These are phyloP conservation scores for Stereocaulon alpinum DNA, from an alignment of 495 filamentous ascomycete species.

Conservation along the genomic window DNA sequence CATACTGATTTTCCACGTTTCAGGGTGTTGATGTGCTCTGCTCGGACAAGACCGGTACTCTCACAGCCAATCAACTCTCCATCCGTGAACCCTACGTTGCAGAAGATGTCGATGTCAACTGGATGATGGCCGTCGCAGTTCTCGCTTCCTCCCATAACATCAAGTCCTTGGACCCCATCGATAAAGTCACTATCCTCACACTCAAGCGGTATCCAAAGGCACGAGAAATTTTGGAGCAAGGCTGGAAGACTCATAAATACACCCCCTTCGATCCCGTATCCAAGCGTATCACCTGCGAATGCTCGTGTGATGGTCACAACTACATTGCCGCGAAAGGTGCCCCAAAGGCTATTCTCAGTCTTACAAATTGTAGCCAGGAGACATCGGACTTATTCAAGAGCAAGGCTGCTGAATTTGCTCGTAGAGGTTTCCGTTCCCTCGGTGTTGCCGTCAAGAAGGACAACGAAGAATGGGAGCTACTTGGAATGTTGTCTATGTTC, in stretches of 20 bases:
- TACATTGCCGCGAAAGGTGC: slow-evolving; percentile 65
- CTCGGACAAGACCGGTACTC: slow-evolving; percentile 80
- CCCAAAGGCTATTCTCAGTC: slow-evolving; percentile 60
- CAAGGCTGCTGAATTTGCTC: slow-evolving; percentile 64
- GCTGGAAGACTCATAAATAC: slow-evolving; percentile 67
- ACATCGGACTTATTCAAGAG: slow-evolving; percentile 54
- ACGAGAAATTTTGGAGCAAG: slow-evolving; percentile 55
- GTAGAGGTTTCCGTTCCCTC: slow-evolving; percentile 72
- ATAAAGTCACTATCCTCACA: slow-evolving; percentile 66
- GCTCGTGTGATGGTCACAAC: slow-evolving; percentile 54
- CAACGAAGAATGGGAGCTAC: slow-evolving; percentile 55
- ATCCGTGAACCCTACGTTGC: slow-evolving; percentile 67
- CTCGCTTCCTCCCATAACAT: slow-evolving; percentile 68
- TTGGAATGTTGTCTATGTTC: slow-evolving; percentile 71
- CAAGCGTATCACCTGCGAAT: slow-evolving; percentile 64
- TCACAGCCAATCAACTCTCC: slow-evolving; percentile 65
- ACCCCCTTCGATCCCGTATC: slow-evolving; percentile 70
- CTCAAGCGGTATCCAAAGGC: slow-evolving; percentile 66
- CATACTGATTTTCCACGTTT: background rate
- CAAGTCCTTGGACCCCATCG: slow-evolving; percentile 67
- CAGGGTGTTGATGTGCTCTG: slow-evolving; percentile 90
- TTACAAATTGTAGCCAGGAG: slow-evolving; percentile 54
- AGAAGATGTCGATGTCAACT: slow-evolving; percentile 66
- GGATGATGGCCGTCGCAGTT: slow-evolving; percentile 70
- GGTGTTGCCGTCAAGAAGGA: slow-evolving; percentile 64